phyloP scores from a whole-genome alignment of 192 early-diverging fungal genomes.

The Podila minutissima region DNA sequence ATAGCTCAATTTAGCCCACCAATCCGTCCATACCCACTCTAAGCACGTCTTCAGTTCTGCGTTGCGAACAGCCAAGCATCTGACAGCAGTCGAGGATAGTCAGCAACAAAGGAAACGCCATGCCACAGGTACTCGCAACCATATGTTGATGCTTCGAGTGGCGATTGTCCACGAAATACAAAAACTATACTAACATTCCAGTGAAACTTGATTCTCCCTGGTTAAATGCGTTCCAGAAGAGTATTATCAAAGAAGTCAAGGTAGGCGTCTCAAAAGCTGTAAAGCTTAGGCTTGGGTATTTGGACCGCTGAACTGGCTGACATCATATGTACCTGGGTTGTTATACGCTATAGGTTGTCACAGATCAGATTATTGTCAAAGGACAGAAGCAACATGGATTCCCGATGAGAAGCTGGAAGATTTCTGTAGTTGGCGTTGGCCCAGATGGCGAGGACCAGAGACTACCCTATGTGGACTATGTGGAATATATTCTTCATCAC shows the following conservation, averaged over 20 bases:
- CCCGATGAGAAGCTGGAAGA: constrained; percentile 60
- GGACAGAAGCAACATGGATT: constrained; percentile 52
- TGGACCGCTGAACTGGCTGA: no score
- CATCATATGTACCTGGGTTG: background rate
- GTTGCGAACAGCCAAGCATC: background rate
- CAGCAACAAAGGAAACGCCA: background rate
- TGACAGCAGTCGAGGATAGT: background rate
- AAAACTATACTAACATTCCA: no score
- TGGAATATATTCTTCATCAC: constrained; percentile 61
- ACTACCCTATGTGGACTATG: constrained; percentile 57
- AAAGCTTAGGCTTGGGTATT: no score
- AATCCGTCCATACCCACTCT: no score
- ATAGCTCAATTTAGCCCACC: no score
- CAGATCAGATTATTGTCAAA: constrained; percentile 46
- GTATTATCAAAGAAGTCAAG: background rate
- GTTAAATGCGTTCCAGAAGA: background rate
- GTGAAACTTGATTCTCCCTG: background rate
- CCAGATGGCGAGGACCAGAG: constrained; percentile 42
- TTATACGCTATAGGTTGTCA: constrained; percentile 24
- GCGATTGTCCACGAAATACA: no score
- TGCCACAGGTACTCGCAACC: constrained; percentile 26
- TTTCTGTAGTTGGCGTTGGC: constrained; percentile 52
- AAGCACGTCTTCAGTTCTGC: no score
- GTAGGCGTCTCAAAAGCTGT: background rate
- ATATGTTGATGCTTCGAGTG: background rate